phyloP scores from a whole-genome alignment of 768 basidiomycete genomes.

The Agrocybe pediades region DNA sequence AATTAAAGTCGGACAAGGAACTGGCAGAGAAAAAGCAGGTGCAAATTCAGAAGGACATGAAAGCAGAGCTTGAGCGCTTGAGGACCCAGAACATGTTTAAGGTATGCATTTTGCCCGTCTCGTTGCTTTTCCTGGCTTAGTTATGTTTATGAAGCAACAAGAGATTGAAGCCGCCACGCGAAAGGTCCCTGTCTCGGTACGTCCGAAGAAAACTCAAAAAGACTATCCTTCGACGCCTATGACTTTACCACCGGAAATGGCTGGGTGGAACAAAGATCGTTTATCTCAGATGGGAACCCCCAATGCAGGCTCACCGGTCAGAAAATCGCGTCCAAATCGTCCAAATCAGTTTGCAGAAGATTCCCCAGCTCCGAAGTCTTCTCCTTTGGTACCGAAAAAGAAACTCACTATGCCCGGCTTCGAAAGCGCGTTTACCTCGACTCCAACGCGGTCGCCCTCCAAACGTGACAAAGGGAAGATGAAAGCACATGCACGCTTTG shows the following conservation, averaged over 20 bases:
- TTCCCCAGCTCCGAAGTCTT: constrained; percentile 26
- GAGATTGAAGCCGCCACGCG: constrained; percentile 61
- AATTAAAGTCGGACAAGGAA: constrained; percentile 60
- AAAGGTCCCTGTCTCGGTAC: constrained; percentile 47
- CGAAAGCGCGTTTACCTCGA: constrained; percentile 53
- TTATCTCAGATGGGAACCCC: constrained; percentile 27
- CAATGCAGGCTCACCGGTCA: constrained; percentile 38
- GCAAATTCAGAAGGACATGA: constrained; percentile 60
- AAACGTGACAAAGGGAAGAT: constrained; percentile 26
- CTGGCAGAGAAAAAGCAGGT: constrained; percentile 58
- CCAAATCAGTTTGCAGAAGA: neutral
- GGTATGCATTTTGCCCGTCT: constrained; percentile 35
- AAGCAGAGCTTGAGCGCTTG: constrained; percentile 68
- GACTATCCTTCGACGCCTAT: constrained; percentile 44
- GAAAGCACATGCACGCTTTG: constrained; percentile 1
- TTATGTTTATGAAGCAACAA: constrained; percentile 52
- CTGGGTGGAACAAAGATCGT: constrained; percentile 30
- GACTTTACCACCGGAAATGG: constrained; percentile 39
- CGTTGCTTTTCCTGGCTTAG: neutral
- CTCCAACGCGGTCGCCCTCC: constrained; percentile 32
- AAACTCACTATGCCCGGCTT: constrained; percentile 48
- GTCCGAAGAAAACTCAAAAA: constrained; percentile 36
- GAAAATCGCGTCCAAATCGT: constrained; percentile 31
- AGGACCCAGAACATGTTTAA: constrained; percentile 72
- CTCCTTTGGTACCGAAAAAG: constrained; percentile 34